Evolutionary conservation across 106 monocot species (phyloP), one percentile per base, ranked within the genome.

Genomic region (Dioscorea zingiberensis): DNA sequence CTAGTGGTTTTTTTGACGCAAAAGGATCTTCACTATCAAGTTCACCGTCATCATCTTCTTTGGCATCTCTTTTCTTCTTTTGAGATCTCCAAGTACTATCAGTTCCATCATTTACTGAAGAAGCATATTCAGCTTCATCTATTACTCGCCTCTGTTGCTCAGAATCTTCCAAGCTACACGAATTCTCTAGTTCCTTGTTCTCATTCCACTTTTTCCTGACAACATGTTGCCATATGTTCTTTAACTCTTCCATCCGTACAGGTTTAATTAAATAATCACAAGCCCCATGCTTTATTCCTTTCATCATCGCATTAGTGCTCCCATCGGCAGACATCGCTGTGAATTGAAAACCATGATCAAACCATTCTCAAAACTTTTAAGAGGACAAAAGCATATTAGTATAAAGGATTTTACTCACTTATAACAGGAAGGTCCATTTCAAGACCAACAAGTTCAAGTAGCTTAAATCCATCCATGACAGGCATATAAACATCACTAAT

Each of bases 311-410:
- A 59, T 72, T 77, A n/a, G 87, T 88, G 45, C 87, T 77, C 45
- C 80, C 83, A 84, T 88, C 87, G 66, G 78, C 87, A 44, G 87
- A 88, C 87, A 88, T 88, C 87, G 84, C 87, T 88, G 66, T 21
- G 57, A 27, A 62, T 48, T 46, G 51, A 62, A 38, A 38, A 38
- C 38, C 38, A 38, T 38, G 38, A 38, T 8, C 38, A 38, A 38
- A 38, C 16, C 54, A 49, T 23, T 44, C 13, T 21, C 21, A 29
- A 47, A 30, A 27, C 47, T 54, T 7, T 21, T 49, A 18, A 48
- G 28, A 19, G 55, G 25, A 9, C 25, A 56, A 8, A 47, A 60
- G 7, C 27, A 14, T 16, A 60, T 13, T 23, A 23, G 63, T 6
- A 44, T 4, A 51, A 51, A 16, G 19, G 19, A 51, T 28, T 60